Conservation (phyloP, 768 basidiomycete species). For the Rhodosporidiobolus sp. region DNA sequence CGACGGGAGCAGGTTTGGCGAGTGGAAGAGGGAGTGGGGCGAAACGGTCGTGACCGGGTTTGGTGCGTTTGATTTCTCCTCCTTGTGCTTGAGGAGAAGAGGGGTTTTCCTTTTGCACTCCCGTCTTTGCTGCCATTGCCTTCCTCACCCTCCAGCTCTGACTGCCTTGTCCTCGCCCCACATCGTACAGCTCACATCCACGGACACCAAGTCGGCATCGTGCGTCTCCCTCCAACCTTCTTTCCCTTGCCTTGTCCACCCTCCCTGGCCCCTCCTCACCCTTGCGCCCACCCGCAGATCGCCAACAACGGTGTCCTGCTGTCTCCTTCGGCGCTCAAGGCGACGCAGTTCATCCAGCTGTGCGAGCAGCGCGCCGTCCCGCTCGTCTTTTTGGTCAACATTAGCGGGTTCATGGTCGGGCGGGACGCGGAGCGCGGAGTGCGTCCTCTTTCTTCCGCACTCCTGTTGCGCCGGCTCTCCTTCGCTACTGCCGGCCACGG, state of each 20-base stretch:
- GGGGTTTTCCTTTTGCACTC: constrained; percentile 51
- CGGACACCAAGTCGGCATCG: constrained; percentile 83
- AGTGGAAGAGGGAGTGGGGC: constrained; percentile 96
- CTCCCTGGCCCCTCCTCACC: background rate
- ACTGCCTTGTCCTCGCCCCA: no score
- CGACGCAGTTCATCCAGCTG: constrained; percentile 90
- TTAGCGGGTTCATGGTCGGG: constrained; percentile 97
- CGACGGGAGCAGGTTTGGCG: constrained; percentile 84
- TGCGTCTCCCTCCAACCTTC: constrained; percentile 1
- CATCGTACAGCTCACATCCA: constrained; percentile 64
- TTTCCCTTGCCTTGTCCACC: no score
- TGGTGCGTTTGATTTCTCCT: constrained; percentile 11
- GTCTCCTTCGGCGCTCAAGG: constrained; percentile 87
- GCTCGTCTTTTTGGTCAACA: constrained; percentile 87
- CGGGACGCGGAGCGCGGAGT: constrained; percentile 87
- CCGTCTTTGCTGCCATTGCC: constrained; percentile 48
- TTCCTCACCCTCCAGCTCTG: no score
- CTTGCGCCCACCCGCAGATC: constrained; percentile 45
- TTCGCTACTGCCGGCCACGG: no score
- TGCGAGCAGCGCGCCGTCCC: constrained; percentile 89
- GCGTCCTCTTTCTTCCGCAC: background rate
- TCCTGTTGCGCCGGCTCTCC: background rate
- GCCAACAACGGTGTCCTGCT: constrained; percentile 94
- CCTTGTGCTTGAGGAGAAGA: constrained; percentile 42
- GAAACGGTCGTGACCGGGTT: constrained; percentile 76